Conservation (phyloP, 345 rosid genomes). For the Eutrema yunnanense region DNA sequence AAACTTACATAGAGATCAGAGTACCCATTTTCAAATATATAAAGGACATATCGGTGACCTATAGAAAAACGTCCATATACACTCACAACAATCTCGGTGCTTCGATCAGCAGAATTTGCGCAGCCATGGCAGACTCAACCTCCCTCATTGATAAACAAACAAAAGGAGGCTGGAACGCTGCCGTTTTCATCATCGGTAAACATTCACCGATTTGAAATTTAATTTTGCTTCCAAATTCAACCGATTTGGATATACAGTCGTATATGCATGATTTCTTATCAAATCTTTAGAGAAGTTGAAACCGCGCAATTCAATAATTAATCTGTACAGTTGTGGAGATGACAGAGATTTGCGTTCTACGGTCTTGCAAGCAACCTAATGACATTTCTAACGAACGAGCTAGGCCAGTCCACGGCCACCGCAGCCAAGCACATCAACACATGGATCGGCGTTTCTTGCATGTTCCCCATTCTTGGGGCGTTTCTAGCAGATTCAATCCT, state of each 20-base stretch:
- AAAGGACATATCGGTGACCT: background rate
- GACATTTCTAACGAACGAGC: slow-evolving; percentile 58
- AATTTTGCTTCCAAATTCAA: background rate
- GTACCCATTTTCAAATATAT: background rate
- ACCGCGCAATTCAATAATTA: background rate
- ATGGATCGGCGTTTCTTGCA: slow-evolving; percentile 73
- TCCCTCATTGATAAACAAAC: background rate
- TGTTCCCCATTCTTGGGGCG: slow-evolving; percentile 78
- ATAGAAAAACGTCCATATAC: too few relatives aligned
- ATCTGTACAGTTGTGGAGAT: slow-evolving; percentile 63
- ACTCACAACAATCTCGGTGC: background rate
- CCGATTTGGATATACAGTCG: background rate
- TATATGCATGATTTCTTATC: background rate
- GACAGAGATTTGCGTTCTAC: slow-evolving; percentile 75
- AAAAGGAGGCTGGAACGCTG: slow-evolving; percentile 83
- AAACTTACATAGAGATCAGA: slow-evolving; percentile 10
- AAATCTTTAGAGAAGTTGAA: background rate
- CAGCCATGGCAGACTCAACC: slow-evolving; percentile 21
- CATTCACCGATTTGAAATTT: background rate
- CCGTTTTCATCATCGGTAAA: slow-evolving; percentile 77
- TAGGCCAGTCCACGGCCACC: slow-evolving; percentile 43
- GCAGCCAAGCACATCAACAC: slow-evolving; percentile 70
- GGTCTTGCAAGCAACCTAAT: slow-evolving; percentile 78
- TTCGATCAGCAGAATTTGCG: background rate
- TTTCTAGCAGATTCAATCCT: slow-evolving; percentile 72